Base-by-base conservation (phyloP, 2,329 filamentous ascomycete species). In the Colletotrichum tanaceti region DNA sequence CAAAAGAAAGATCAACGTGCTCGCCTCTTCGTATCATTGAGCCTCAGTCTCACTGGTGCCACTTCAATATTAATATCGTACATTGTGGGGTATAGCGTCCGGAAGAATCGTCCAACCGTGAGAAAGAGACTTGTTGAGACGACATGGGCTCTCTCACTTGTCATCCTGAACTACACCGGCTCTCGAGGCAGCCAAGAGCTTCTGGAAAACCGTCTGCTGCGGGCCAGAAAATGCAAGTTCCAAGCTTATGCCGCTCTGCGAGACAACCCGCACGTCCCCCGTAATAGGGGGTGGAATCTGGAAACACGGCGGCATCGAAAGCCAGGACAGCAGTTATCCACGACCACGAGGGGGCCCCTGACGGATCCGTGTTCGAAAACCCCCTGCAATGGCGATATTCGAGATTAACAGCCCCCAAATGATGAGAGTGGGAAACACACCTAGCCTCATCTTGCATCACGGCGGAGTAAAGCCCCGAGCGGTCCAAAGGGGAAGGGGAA, bases 211-310 rank as follows among this genome's bases (percentile, higher is more conserved):
- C 64, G 43, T 53, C 49, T 65, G 47, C 24, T 60, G 50, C 44
- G 50, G 54, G 55, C 54, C 62, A 39, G 49, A 60, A 38, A 44
- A 53, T 59, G 61, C 61, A 58, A 24, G 35, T 41, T 43, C 64
- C 64, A 18, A 32, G 58, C 14, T 46, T 43, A 9, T 54, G 47
- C 47, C 47, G 47, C 46, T 59, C 49, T 47, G 46, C 61, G 43
- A 66, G 62, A 65, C 62, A 58, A 52, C 24, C 28, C 44, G 55
- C 62, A 69, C 62, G 66, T 69, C 50, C 62, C 55, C 11, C 32
- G 16, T 38, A 43, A 54, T 62, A 53, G 50, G 49, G 65, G 65
- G 28, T 50, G 49, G 55, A 16, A 41, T 16, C 11, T 52, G 35
- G 54, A 64, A 64, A 59, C 35, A 55, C 60, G 28, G 43, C 22